Conservation (phyloP, 306 rosid genomes). For the Urtica urens region DNA sequence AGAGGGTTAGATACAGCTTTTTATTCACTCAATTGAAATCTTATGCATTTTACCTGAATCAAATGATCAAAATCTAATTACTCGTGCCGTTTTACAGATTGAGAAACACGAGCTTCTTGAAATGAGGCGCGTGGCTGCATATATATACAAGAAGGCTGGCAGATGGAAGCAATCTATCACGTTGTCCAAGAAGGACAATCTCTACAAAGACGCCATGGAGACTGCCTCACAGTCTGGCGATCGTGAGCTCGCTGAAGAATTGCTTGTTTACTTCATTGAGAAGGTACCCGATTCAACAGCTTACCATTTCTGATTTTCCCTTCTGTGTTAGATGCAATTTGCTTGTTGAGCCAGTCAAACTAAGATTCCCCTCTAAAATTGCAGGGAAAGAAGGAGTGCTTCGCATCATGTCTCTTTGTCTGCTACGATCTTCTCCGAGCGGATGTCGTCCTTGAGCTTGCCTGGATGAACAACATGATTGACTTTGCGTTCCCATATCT, state of each 20-base stretch:
- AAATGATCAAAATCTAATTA: slow-evolving; percentile 16
- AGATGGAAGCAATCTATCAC: slow-evolving; percentile 99
- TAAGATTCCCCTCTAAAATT: slow-evolving; percentile 15
- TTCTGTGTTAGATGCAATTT: not conserved
- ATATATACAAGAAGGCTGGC: slow-evolving; percentile 94
- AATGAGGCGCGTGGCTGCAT: slow-evolving; percentile 99
- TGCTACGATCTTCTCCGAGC: slow-evolving; percentile 86
- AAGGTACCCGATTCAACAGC: slow-evolving; percentile 32
- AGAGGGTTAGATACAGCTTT: slow-evolving; percentile 53
- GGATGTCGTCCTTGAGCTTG: slow-evolving; percentile 81
- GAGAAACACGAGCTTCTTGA: slow-evolving; percentile 97
- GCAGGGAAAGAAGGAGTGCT: slow-evolving; percentile 99
- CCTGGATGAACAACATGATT: slow-evolving; percentile 90
- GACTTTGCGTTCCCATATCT: slow-evolving; percentile 94
- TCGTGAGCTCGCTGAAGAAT: slow-evolving; percentile 96
- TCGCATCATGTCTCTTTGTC: slow-evolving; percentile 93
- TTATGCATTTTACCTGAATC: slow-evolving; percentile 3
- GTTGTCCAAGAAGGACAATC: slow-evolving; percentile 94
- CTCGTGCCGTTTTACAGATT: slow-evolving; percentile 61
- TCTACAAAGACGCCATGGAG: slow-evolving; percentile 99
- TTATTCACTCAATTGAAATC: slow-evolving; percentile 6
- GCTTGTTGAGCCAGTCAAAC: not conserved
- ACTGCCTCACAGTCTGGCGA: slow-evolving; percentile 98
- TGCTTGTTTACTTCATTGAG: slow-evolving; percentile 89
- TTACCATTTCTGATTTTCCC: not conserved